Conservation (phyloP, 805 yeast species). For the Pichia pseudocactophila region DNA sequence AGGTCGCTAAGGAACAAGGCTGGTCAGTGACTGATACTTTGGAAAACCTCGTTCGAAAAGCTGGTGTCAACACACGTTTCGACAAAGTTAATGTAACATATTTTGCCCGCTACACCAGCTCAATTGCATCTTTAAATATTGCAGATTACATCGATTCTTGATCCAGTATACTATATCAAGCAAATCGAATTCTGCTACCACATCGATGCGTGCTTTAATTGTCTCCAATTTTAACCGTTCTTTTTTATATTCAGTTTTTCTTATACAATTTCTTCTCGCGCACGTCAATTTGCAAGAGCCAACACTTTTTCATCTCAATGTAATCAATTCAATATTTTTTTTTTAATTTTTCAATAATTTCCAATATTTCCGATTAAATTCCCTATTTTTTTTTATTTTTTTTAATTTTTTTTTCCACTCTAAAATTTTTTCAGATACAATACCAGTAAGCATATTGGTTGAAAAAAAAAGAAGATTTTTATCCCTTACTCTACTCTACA, state of each 20-base stretch:
- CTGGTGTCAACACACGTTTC: slow-evolving; percentile 34
- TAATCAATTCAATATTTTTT: background rate
- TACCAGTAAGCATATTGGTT: too few species aligned
- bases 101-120: background rate
- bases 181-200: too few species aligned
- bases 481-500: background rate
- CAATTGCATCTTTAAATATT: background rate
- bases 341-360: background rate
- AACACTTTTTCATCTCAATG: too few species aligned
- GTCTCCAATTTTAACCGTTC: too few species aligned
- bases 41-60: slow-evolving; percentile 61
- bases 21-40: slow-evolving; percentile 74
- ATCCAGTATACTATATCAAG: too few species aligned
- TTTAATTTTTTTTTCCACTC: background rate
- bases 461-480: too few species aligned
- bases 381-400: background rate
- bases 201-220: too few species aligned
- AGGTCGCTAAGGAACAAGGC: slow-evolving; percentile 79
- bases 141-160: background rate
- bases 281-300: too few species aligned
- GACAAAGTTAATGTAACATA: background rate
- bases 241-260: too few species aligned
- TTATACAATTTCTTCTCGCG: too few species aligned
- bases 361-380: too few species aligned
- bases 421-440: background rate